Percentiles rank a stretch among this genome's conserved stretches.
Evolutionary conservation across 495 filamentous ascomycete species (phyloP).

Genomic region (Acidomyces sp.): DNA sequence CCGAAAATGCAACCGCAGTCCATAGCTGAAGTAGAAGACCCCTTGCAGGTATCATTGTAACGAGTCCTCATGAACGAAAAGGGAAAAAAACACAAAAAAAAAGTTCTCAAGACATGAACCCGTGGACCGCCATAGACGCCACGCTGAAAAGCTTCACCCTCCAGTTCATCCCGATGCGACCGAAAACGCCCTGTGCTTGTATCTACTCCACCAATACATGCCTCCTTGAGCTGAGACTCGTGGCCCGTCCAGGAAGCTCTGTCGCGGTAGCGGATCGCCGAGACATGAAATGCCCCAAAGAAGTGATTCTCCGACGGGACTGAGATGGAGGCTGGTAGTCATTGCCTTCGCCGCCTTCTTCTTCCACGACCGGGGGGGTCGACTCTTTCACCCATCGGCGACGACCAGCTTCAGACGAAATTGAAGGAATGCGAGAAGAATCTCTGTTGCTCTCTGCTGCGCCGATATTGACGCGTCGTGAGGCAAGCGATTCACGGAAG

Average conservation of each 20-base stretch:
- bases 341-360: conserved; percentile 2
- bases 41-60: too few species aligned
- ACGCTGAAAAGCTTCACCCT: too few species aligned
- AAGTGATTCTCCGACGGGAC: conserved; percentile 5
- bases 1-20: too few species aligned
- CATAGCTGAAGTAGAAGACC: too few species aligned
- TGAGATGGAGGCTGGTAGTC: conserved; percentile 8
- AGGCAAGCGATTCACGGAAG: conserved; percentile 4
- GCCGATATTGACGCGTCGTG: conserved; percentile 5
- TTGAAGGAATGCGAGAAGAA: conserved; percentile 7
- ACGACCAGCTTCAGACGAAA: conserved; percentile 5
- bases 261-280: conserved; percentile 1
- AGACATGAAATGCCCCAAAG: conserved; percentile 7
- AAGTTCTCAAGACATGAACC: too few species aligned
- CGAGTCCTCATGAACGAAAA: too few species aligned
- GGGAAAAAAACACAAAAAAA: too few species aligned
- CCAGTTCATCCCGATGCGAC: too few species aligned
- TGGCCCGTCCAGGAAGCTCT: conserved; percentile 1
- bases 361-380: conserved; percentile 13
- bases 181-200: too few species aligned
- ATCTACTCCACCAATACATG: conserved; percentile 1
- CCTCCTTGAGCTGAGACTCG: conserved; percentile 6
- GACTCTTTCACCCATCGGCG: conserved; percentile 8
- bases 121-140: too few species aligned
- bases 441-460: conserved; percentile 7